These are phyloP conservation scores for Blastobotrys capitulatus DNA, from an alignment of 1,139 yeast species.

Conservation along the genomic window DNA sequence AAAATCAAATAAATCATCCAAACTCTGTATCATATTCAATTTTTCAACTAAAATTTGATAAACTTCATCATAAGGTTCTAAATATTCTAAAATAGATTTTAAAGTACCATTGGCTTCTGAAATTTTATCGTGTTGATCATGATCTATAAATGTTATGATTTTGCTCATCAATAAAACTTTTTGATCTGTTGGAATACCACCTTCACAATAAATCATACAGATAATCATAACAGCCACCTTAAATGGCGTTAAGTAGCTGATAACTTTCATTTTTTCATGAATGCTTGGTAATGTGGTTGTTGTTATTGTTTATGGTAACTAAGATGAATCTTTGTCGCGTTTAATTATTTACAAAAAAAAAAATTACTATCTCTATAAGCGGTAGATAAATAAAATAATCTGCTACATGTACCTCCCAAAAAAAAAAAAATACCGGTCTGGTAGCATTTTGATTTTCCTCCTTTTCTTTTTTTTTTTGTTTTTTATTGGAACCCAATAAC, in stretches of 20 bases:
- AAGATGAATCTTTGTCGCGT: too few relatives aligned
- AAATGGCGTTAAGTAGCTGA: constrained; percentile 22
- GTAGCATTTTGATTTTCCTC: neutral
- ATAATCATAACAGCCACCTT: constrained; percentile 24
- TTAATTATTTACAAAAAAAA: too few relatives aligned
- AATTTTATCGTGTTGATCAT: constrained; percentile 9
- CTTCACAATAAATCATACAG: constrained; percentile 24
- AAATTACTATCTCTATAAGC: too few relatives aligned
- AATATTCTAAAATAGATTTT: neutral
- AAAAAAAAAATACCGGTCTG: too few relatives aligned
- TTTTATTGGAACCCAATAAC: neutral
- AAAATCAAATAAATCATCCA: constrained; percentile 19
- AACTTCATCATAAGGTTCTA: constrained; percentile 1
- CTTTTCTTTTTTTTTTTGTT: neutral
- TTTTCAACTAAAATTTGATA: constrained; percentile 15
- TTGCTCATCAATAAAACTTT: constrained; percentile 21
- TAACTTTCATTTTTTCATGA: neutral
- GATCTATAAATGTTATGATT: constrained; percentile 23
- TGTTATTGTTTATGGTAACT: neutral
- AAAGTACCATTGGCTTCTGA: constrained; percentile 10
- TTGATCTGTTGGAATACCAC: constrained; percentile 14
- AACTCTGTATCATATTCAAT: constrained; percentile 15
- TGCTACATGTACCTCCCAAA: too few relatives aligned
- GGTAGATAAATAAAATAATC: too few relatives aligned
- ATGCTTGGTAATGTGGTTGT: neutral